These are phyloP conservation scores for Chamaenerion angustifolium DNA, from an alignment of 345 rosid species.

Conservation along the genomic window DNA sequence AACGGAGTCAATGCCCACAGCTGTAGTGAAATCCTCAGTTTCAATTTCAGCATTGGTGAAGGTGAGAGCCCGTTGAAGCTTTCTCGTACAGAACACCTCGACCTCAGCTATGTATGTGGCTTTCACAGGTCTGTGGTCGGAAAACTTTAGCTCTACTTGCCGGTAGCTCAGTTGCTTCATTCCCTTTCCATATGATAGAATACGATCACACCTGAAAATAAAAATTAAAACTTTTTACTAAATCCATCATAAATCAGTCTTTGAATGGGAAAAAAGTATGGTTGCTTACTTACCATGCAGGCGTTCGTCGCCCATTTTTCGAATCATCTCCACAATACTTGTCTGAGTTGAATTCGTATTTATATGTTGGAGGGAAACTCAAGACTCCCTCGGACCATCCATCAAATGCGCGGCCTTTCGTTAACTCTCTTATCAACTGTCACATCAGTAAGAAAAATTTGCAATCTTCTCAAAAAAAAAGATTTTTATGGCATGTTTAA, in stretches of 20 bases:
- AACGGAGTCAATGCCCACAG: conserved; percentile 20
- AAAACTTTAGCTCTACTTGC: conserved; percentile 57
- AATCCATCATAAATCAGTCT: neutral
- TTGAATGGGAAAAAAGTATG: neutral
- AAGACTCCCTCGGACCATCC: conserved; percentile 85
- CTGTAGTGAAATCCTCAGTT: conserved; percentile 23
- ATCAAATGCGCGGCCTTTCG: conserved; percentile 60
- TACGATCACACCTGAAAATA: conserved; percentile 71
- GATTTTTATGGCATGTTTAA: no score
- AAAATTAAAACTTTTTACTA: neutral
- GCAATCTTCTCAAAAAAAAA: no score
- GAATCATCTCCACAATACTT: conserved; percentile 65
- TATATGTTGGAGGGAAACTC: conserved; percentile 77
- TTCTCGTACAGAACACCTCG: conserved; percentile 63
- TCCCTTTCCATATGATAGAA: conserved; percentile 71
- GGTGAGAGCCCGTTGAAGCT: conserved; percentile 77
- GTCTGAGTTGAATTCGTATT: conserved; percentile 63
- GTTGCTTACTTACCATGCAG: conserved; percentile 64
- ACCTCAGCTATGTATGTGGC: conserved; percentile 75
- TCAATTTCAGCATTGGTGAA: conserved; percentile 79
- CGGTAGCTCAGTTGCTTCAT: conserved; percentile 57
- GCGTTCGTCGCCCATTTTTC: conserved; percentile 65
- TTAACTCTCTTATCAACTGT: conserved; percentile 58
- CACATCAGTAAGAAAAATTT: neutral
- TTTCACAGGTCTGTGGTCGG: conserved; percentile 94